A percentile compares a stretch with the other conserved stretches of the same genome.
phyloP scores from a whole-genome alignment of 75 land plant genomes.

The Chamaecyparis obtusa region DNA sequence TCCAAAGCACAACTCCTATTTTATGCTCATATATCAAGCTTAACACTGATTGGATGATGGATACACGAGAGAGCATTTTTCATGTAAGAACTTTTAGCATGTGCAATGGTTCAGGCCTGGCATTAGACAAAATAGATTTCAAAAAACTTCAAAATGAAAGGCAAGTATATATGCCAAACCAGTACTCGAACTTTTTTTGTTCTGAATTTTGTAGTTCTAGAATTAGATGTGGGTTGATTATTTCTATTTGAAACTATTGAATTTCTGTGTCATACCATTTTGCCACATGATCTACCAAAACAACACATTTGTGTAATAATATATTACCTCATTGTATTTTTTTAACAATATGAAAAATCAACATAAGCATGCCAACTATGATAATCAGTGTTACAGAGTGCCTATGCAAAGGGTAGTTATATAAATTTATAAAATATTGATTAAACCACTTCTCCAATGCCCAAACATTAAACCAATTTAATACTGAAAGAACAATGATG shows the following conservation, averaged over 20 bases:
- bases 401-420: too few relatives aligned
- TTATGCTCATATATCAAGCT: background rate
- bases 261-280: background rate
- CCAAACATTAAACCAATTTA: too few relatives aligned
- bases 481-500: too few relatives aligned
- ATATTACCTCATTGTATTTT: too few relatives aligned
- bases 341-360: too few relatives aligned
- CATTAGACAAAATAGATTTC: constrained; percentile 61
- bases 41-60: background rate
- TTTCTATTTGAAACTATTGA: background rate
- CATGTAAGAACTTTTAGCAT: background rate
- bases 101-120: constrained; percentile 16
- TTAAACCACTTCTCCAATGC: too few relatives aligned
- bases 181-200: constrained; percentile 1
- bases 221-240: background rate
- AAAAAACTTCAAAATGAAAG: constrained; percentile 98
- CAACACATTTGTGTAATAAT: too few relatives aligned
- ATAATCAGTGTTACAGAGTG: too few relatives aligned
- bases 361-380: too few relatives aligned
- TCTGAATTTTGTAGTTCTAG: background rate
- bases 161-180: constrained; percentile 18
- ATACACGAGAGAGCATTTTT: background rate
- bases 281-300: background rate
- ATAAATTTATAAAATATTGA: too few relatives aligned
- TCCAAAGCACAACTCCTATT: too few relatives aligned